Evolutionary conservation across 2,329 filamentous ascomycete genomes (phyloP).

Genomic region (Epichloe bromicola): DNA sequence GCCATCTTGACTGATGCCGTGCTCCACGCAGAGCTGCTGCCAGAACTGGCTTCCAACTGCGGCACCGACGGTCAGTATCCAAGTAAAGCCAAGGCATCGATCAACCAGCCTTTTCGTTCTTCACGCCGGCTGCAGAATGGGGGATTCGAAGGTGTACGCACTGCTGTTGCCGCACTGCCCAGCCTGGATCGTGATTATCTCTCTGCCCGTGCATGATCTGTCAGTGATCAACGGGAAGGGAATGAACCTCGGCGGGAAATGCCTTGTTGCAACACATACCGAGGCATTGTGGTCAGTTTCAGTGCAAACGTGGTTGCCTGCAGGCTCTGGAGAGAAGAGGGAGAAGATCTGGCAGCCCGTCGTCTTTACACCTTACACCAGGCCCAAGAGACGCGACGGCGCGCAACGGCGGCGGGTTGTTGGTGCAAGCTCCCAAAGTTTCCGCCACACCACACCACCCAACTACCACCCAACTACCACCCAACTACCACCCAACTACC

Average conservation of each 20-base stretch:
- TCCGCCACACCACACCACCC: too few relatives aligned
- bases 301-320: background rate
- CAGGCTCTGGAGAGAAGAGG: too few relatives aligned
- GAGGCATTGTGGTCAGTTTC: slow-evolving; percentile 13
- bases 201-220: slow-evolving; percentile 37
- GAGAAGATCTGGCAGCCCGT: background rate
- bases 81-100: background rate
- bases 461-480: background rate
- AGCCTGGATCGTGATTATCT: slow-evolving; percentile 98
- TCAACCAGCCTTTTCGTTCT: background rate
- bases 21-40: slow-evolving; percentile 96
- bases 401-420: background rate
- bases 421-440: background rate
- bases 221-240: slow-evolving; percentile 3
- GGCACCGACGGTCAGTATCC: background rate
- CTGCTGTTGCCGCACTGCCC: slow-evolving; percentile 99
- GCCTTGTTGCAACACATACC: slow-evolving; percentile 7
- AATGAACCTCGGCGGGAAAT: background rate
- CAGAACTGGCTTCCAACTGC: slow-evolving; percentile 94
- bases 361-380: background rate
- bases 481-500: background rate
- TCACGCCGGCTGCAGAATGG: too few relatives aligned
- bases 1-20: slow-evolving; percentile 93
- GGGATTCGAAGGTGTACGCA: slow-evolving; percentile 35
- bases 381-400: slow-evolving; percentile 4